Evolutionary conservation across 768 basidiomycete genomes (phyloP).

Genomic region (Pisolithus microcarpus): DNA sequence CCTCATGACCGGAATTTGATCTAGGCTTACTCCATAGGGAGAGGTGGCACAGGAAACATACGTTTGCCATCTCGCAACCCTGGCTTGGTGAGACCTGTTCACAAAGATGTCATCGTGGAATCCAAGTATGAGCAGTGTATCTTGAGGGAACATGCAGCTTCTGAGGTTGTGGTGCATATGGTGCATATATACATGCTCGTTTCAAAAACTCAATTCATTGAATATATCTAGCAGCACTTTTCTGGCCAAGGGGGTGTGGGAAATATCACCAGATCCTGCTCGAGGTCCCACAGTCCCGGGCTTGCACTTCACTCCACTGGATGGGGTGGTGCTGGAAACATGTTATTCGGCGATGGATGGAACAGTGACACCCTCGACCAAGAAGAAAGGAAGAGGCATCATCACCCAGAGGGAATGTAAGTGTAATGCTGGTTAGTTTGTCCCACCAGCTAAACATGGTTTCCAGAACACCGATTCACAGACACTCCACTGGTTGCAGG

Average conservation of each 20-base stretch:
- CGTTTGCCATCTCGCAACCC: slow-evolving; percentile 64
- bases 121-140: slow-evolving; percentile 17
- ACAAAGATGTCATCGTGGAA: slow-evolving; percentile 19
- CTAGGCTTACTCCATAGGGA: slow-evolving; percentile 49
- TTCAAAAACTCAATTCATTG: no score
- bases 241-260: slow-evolving; percentile 61
- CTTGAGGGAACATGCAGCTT: slow-evolving; percentile 22
- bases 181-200: background rate
- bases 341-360: slow-evolving; percentile 26
- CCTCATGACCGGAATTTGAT: background rate
- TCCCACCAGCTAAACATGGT: background rate
- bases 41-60: slow-evolving; percentile 83
- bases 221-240: slow-evolving; percentile 35
- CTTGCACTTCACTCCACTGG: slow-evolving; percentile 42
- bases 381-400: slow-evolving; percentile 27
- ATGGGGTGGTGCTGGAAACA: slow-evolving; percentile 60
- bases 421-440: slow-evolving; percentile 14
- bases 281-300: slow-evolving; percentile 37
- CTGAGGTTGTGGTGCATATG: slow-evolving; percentile 29
- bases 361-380: slow-evolving; percentile 24
- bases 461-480: slow-evolving; percentile 15
- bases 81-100: slow-evolving; percentile 20
- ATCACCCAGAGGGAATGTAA: slow-evolving; percentile 34
- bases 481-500: slow-evolving; percentile 64
- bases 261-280: slow-evolving; percentile 49